Conservation (phyloP, 345 rosid species). For the Eucalyptus erythrocorys region DNA sequence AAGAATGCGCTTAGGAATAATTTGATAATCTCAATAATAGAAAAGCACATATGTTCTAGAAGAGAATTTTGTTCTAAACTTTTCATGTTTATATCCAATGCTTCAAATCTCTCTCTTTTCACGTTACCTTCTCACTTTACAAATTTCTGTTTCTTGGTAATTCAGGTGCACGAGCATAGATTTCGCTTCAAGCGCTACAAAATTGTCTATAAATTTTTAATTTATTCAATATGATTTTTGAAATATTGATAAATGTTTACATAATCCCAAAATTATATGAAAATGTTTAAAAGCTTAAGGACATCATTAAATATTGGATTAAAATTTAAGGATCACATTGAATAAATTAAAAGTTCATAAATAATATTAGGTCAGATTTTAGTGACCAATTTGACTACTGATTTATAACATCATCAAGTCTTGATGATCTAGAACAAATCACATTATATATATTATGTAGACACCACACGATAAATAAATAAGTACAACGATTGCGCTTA, state of each 20-base stretch:
- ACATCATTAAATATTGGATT: fast-evolving
- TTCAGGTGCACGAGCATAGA: neutral
- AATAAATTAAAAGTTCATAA: neutral
- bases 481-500: neutral
- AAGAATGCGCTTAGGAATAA: no score
- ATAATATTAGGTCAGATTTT: fast-evolving
- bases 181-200: no score
- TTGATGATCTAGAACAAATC: neutral
- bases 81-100: neutral
- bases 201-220: fast-evolving
- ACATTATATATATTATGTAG: neutral
- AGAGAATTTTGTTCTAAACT: neutral
- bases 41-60: neutral
- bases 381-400: fast-evolving
- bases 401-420: neutral
- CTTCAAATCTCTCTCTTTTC: neutral
- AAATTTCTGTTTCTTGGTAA: neutral
- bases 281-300: neutral
- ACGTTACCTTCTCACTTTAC: neutral
- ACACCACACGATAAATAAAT: neutral
- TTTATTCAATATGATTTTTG: fast-evolving
- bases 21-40: neutral
- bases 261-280: neutral
- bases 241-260: neutral
- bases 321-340: fast-evolving